phyloP scores from a whole-genome alignment of 306 rosid genomes.

The Cajanus cajan region DNA sequence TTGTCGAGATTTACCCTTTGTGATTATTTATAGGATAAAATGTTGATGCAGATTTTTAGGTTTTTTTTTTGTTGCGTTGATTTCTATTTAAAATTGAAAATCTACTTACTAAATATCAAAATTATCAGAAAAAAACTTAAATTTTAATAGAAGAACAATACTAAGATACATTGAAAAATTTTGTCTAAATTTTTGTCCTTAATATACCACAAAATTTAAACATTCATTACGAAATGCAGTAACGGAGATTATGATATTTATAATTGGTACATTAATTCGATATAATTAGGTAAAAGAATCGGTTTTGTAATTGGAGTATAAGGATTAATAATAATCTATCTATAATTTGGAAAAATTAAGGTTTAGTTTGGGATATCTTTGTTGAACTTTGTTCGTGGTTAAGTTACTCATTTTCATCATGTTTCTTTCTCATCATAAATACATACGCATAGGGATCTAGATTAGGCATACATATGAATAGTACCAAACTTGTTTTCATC shows the following conservation, averaged over 20 bases:
- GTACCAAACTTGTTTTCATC: background rate
- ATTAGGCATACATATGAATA: background rate
- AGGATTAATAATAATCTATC: background rate
- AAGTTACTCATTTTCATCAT: background rate
- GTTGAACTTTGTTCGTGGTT: background rate
- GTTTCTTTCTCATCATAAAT: background rate
- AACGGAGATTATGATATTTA: background rate
- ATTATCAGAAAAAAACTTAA: no score
- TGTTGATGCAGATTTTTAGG: no score
- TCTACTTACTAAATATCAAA: no score
- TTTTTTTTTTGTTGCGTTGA: no score
- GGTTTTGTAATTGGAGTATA: background rate
- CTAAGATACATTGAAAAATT: no score
- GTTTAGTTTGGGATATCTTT: background rate
- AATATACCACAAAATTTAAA: no score
- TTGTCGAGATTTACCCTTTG: no score
- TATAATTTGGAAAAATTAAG: background rate
- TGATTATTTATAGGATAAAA: no score
- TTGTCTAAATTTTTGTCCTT: no score
- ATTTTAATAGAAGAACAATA: no score
- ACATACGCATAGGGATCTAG: background rate
- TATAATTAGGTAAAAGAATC: background rate
- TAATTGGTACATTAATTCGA: background rate
- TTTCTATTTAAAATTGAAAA: no score
- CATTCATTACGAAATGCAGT: background rate